A percentile compares a stretch with the other conserved stretches of the same genome.
Evolutionary conservation across 441 rosid genomes (phyloP).

Genomic region (Euphorbia celastroides): DNA sequence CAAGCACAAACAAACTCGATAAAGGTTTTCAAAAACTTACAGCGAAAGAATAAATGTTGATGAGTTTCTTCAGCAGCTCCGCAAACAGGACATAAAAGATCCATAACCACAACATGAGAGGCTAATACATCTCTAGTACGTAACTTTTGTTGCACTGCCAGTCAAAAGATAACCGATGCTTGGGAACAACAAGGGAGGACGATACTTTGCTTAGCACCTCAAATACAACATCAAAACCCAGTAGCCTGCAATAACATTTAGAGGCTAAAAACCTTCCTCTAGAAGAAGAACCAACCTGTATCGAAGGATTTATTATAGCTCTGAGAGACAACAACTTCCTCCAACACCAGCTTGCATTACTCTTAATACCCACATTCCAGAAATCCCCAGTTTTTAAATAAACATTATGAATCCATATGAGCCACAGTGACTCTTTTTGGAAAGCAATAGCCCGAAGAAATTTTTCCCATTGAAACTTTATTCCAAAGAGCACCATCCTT

Average conservation of each 20-base stretch:
- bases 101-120: background rate
- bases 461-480: background rate
- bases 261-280: background rate
- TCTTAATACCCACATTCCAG: background rate
- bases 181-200: background rate
- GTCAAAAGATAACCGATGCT: background rate
- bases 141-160: background rate
- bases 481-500: background rate
- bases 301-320: background rate
- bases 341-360: background rate
- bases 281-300: too few species aligned
- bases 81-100: background rate
- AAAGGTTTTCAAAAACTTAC: background rate
- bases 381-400: background rate
- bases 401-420: background rate
- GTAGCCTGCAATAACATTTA: too few species aligned
- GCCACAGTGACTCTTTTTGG: background rate
- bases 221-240: background rate
- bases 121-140: background rate
- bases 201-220: background rate
- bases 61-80: background rate
- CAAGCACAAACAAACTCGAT: too few species aligned
- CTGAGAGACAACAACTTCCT: background rate
- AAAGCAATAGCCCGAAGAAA: background rate
- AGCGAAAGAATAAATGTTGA: background rate